Evolutionary conservation across 1,139 yeast species (phyloP), one percentile per base, ranked within the genome.

Genomic region (Meyerozyma smithsonii): DNA sequence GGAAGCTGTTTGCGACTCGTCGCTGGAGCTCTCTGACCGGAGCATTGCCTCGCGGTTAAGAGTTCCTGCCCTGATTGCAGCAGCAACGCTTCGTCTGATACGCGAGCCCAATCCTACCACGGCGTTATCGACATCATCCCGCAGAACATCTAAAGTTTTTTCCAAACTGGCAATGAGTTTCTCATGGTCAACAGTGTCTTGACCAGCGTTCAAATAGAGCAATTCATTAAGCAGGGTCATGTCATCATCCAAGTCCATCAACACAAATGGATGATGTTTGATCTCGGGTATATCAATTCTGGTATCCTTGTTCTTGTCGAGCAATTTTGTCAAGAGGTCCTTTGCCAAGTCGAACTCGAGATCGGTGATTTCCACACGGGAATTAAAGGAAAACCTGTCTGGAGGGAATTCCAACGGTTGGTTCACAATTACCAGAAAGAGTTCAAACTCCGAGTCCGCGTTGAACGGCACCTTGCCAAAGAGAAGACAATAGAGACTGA

Each of bases 391-490:
- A 17, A 45, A 46, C 11, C 62, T 62, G 33, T 63, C 70, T 10
- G 62, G 66, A 0, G 97, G 96, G 48, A 84, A 82, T 32, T 64
- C 66, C 19, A 88, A 61, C 2, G 70, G 71, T 32, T 82, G 75
- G 43, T 77, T 75, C 16, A 81, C 87, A 49, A 94, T 92, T 14
- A 84, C 92, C 43, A 84, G 84, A 59, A 92, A 92, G 36, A 94
- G 70, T 46, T 84, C 90, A 60, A 78, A 85, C 57, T 92, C 98
- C 38, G 84, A 81, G 36, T 84, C 92, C 0, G 97, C 97, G 55
- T 82, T 79, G 59, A 92, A 94, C 1, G 98, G 98, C 35, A 92
- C 77, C 46, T 75, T 72, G 7, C 99, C 98, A 63, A 86, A 92
- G 16, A 92, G 61, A 34, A 94, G 66, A 59, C 98, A 90, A 58